Evolutionary conservation across 1,139 yeast genomes (phyloP), one percentile per base, ranked within the genome.

Genomic region (Saccharomyces hybrid): DNA sequence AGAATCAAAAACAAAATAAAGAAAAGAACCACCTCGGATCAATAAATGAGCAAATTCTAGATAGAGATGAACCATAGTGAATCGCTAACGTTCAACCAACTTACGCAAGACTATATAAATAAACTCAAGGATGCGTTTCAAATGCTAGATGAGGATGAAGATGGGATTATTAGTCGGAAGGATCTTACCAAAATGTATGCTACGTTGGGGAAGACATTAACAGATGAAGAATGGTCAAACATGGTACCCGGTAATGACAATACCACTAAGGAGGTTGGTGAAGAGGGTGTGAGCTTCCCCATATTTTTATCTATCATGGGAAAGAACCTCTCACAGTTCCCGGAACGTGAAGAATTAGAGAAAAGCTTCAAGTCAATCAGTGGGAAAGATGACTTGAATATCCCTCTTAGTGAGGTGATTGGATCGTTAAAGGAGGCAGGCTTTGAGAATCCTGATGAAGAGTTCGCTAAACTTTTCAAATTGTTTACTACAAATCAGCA

Each of bases 91-190:
- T 67, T 69, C 53, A 63, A 64, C 31, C 67, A 66, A 49, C 58
- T 73, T 19, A 62, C 68, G 4, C 64, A 70, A 16, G 68, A 64
- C 2, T 71, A 72, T 52, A 71, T 79, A 34, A 68, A 74, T 26
- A 77, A 73, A 53, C 67, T 81, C 47, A 76, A 78, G 53, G 83
- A 79, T 58, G 76, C 83, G 3, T 82, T 80, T 59, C 74, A 78
- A 38, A 70, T 89, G 62, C 81, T 91, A n/a, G 98, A 91, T 65
- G 88, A 88, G 42, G 95, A 90, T 58, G 83, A 88, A 42, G 93
- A 89, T 63, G 89, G 93, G 1, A 66, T 71, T 8, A 82, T 91
- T 50, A 75, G 86, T 1, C 68, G 73, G 27, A 73, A 73, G 1
- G 96, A 91, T 67, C 66, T 91, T 58, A 73, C 73, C 47, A 77